Evolutionary conservation across 2,329 filamentous ascomycete species (phyloP), one percentile per base, ranked within the genome.

Genomic region (Zymoseptoria tritici): DNA sequence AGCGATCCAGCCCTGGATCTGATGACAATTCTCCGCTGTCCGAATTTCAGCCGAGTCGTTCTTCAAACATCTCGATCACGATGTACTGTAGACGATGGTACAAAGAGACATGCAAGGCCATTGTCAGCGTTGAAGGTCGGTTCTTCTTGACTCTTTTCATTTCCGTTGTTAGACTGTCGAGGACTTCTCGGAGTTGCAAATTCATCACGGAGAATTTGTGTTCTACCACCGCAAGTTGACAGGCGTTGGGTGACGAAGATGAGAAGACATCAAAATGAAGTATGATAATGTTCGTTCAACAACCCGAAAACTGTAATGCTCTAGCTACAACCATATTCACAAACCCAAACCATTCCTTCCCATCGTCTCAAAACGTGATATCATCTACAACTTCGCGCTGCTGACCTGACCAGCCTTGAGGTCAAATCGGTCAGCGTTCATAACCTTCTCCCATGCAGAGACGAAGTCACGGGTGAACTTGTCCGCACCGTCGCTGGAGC

Each of bases 401-500:
- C 58, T 60, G 55, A 58, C 55, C 7, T 46, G 36, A 31, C 62
- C 64, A 53, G 60, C 36, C 46, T 57, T 61, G 57, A 84, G 61
- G 64, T 90, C 88, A 69, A 85, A 91, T 11, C 88, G 82, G 72
- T 91, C 88, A 58, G 87, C 71, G 70, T 88, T 86, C 83, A 87
- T 87, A 9, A 91, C 83, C 84, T 91, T 91, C 68, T 79, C 78
- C 88, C 88, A 91, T 2, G 84, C 85, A 7, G 79, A 76, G 16
- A 90, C 80, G 68, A 91, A 91, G 77, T 91, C 88, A 73, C 81
- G 83, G 51, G 84, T 82, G 60, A 91, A 88, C 78, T 85, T 87
- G 60, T 83, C 79, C 59, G 81, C 72, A 9, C 77, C 80, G 67
- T 87, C 87, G 0, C 77, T 69, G 64, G 79, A 80, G 46, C 77